Percentiles rank a stretch among this genome's conserved stretches.
phyloP scores from a whole-genome alignment of 441 rosid species.

The Erodium moschatum region DNA sequence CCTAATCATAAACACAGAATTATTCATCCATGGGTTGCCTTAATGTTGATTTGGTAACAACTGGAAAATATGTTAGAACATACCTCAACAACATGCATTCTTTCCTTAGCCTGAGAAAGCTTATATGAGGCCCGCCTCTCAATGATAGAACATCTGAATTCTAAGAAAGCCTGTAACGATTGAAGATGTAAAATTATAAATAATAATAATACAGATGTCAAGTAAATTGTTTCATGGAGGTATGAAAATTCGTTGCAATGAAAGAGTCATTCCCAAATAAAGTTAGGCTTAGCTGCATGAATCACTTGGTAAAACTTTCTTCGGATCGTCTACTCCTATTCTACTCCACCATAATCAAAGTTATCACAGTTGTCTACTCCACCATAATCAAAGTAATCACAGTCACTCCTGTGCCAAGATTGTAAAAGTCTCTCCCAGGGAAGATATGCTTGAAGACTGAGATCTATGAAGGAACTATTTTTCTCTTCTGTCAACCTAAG shows the following conservation, averaged over 20 bases:
- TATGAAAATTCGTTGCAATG: background rate
- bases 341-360: too few species aligned
- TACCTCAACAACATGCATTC: constrained; percentile 88
- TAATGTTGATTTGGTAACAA: background rate
- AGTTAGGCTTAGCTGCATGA: too few species aligned
- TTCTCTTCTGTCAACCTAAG: too few species aligned
- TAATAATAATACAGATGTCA: constrained; percentile 4
- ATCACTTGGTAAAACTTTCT: too few species aligned
- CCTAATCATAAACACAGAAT: constrained; percentile 35
- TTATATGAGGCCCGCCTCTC: constrained; percentile 80
- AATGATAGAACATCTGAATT: constrained; percentile 81
- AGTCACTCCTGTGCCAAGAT: too few species aligned
- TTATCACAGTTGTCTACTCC: too few species aligned
- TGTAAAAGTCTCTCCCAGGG: too few species aligned
- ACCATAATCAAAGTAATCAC: too few species aligned
- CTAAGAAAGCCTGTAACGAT: constrained; percentile 59
- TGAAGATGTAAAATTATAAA: constrained; percentile 4
- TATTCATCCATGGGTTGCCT: background rate
- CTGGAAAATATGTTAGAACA: constrained; percentile 11
- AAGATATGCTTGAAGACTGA: too few species aligned
- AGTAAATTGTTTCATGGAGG: background rate
- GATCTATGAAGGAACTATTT: too few species aligned
- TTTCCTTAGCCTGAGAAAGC: constrained; percentile 76
- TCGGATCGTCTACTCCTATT: too few species aligned
- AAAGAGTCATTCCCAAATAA: too few species aligned